Evolutionary conservation across 164 flowering plant species (phyloP).

Genomic region (Kalanchoe fedtschenkoi): DNA sequence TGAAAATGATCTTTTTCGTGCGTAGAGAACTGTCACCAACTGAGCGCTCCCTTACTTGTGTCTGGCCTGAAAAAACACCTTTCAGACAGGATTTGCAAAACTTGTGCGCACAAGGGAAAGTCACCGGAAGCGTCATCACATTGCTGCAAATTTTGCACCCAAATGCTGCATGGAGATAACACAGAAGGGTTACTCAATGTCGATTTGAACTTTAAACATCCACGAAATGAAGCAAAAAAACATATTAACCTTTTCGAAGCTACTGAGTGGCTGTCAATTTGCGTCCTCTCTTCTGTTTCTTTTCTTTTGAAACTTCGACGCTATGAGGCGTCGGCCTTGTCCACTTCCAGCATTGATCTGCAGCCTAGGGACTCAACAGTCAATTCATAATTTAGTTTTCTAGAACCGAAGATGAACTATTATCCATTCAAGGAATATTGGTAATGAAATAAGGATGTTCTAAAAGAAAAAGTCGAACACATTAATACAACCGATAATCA

Average conservation of each 20-base stretch:
- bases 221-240: neutral
- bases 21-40: conserved; percentile 15
- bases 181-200: neutral
- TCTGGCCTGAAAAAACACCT: conserved; percentile 15
- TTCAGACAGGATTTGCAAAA: conserved; percentile 23
- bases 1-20: conserved; percentile 17
- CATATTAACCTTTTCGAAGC: conserved; percentile 4
- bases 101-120: conserved; percentile 25
- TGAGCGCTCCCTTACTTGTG: conserved; percentile 13
- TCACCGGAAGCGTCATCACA: conserved; percentile 17
- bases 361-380: neutral
- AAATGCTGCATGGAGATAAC: conserved; percentile 3
- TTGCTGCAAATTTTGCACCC: conserved; percentile 16
- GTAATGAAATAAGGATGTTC: neutral
- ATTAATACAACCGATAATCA: neutral
- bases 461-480: neutral
- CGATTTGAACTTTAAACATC: neutral
- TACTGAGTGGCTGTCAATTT: neutral
- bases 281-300: neutral
- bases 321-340: conserved; percentile 7
- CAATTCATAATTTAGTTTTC: neutral
- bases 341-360: conserved; percentile 9
- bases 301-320: neutral
- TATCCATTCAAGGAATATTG: neutral
- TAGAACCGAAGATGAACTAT: neutral